A percentile compares a stretch with the other conserved stretches of the same genome.
phyloP scores from a whole-genome alignment of 441 rosid species.

The Omphalea diandra region DNA sequence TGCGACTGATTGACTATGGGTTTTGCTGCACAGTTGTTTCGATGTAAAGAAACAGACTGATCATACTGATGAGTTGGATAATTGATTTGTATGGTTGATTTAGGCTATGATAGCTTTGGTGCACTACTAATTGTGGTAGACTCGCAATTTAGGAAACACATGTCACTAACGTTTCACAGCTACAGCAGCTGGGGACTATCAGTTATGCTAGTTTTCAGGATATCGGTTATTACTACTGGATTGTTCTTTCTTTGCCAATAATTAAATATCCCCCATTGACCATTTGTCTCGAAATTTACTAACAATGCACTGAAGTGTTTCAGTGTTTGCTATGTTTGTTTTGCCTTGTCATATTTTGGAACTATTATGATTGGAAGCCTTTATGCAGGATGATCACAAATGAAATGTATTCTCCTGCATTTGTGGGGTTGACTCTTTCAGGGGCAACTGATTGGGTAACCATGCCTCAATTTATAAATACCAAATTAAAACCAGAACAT shows the following conservation, averaged over 20 bases:
- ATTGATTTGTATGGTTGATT: too few species aligned
- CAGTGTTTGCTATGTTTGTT: not conserved
- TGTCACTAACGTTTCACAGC: not conserved
- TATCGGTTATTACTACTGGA: not conserved
- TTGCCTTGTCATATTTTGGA: too few species aligned
- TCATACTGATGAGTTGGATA: not conserved
- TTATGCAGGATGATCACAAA: constrained; percentile 84
- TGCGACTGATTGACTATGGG: not conserved
- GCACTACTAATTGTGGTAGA: not conserved
- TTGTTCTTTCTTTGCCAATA: not conserved
- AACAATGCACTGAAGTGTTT: not conserved
- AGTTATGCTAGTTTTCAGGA: not conserved
- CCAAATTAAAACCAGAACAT: not conserved
- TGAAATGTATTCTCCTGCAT: constrained; percentile 71
- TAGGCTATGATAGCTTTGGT: too few species aligned
- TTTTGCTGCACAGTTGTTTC: not conserved
- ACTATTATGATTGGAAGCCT: constrained; percentile 17
- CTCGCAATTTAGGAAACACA: not conserved
- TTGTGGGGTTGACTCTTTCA: constrained; percentile 64
- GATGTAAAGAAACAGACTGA: not conserved
- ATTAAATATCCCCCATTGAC: not conserved
- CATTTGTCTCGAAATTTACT: not conserved
- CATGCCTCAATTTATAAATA: not conserved
- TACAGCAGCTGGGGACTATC: not conserved
- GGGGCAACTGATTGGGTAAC: constrained; percentile 90